Evolutionary conservation across 352 stramenopile species (phyloP), one percentile per base, ranked within the genome.

Genomic region (Sclerospora graminicola): DNA sequence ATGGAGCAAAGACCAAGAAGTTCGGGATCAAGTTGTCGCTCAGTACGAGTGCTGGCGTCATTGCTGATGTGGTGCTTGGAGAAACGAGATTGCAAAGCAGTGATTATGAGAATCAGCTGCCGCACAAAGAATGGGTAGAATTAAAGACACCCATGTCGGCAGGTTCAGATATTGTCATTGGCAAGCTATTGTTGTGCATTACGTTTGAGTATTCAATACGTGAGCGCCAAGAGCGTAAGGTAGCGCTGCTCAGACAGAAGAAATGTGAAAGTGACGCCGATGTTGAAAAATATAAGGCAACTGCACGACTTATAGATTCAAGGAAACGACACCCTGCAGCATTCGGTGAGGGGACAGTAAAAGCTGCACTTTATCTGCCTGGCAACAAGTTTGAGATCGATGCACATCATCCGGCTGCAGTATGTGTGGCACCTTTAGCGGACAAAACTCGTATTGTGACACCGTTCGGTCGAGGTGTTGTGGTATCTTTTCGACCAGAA

Each of bases 391-490:
- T 92, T 40, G 57, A 49, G n/a, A 38, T 55, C 7, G 66, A 82
- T 5, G 50, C 51, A n/a, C 70, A 87, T 45, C 72, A 88, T 35
- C 77, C 80, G 9, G 80, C 45, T 26, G 72, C 80, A 2, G 70
- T 92, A 24, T 69, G 58, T 26, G 56, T 78, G 1, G 60, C 69
- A 11, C 80, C 80, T 18, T 41, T 92, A 10, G 60, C 77, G 0
- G 80, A 92, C 48, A 89, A 87, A 46, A 77, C 62, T 16, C 78
- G 78, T 27, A 63, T 88, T 38, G 63, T 82, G 18, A 88, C 74
- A 29, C 70, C 76, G 4, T 91, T 87, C 41, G 80, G 80, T 37
- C 69, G 66, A 7, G 80, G 80, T 29, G 65, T 82, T 2, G 60
- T 89, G 38, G 55, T 92, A 8, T 66, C 68, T 7, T 92, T 84